phyloP scores from a whole-genome alignment of 2,329 filamentous ascomycete genomes.

The Tolypocladium ovalisporum region DNA sequence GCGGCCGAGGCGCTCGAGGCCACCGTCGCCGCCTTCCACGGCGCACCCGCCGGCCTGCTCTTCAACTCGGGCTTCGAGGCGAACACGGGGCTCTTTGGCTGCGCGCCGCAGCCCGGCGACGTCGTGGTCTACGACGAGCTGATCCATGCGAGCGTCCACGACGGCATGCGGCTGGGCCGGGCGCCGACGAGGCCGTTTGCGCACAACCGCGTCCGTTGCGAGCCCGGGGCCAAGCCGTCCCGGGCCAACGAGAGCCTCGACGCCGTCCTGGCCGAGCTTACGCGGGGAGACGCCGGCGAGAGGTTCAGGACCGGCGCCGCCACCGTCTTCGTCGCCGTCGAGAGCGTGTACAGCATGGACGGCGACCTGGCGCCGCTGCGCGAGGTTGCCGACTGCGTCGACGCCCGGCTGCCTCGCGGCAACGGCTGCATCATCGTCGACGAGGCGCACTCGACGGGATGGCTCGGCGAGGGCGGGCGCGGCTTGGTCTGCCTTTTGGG shows the following conservation, averaged over 20 bases:
- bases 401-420: slow-evolving; percentile 39
- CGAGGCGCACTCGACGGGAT: slow-evolving; percentile 56
- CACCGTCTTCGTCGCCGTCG: slow-evolving; percentile 58
- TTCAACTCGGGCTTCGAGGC: slow-evolving; percentile 56
- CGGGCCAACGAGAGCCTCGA: slow-evolving; percentile 11
- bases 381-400: slow-evolving; percentile 47
- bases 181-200: slow-evolving; percentile 40
- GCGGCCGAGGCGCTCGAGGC: slow-evolving; percentile 34
- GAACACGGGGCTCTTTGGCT: slow-evolving; percentile 52
- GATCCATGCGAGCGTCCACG: slow-evolving; percentile 69
- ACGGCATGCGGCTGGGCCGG: slow-evolving; percentile 60
- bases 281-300: slow-evolving; percentile 19
- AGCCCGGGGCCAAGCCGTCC: neutral
- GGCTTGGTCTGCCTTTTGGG: slow-evolving; percentile 48
- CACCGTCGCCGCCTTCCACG: slow-evolving; percentile 36
- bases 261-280: slow-evolving; percentile 16
- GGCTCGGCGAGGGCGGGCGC: slow-evolving; percentile 43
- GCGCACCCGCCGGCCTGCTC: slow-evolving; percentile 32
- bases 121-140: slow-evolving; percentile 62
- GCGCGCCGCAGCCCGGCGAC: slow-evolving; percentile 49
- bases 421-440: slow-evolving; percentile 57
- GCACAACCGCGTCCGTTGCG: slow-evolving; percentile 39
- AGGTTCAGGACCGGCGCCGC: slow-evolving; percentile 22
- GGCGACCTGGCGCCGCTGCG: slow-evolving; percentile 58
- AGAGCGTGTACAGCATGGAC: slow-evolving; percentile 75